These are phyloP conservation scores for Exophiala aquamarina DNA, from an alignment of 2,329 filamentous ascomycete genomes.

Conservation along the genomic window DNA sequence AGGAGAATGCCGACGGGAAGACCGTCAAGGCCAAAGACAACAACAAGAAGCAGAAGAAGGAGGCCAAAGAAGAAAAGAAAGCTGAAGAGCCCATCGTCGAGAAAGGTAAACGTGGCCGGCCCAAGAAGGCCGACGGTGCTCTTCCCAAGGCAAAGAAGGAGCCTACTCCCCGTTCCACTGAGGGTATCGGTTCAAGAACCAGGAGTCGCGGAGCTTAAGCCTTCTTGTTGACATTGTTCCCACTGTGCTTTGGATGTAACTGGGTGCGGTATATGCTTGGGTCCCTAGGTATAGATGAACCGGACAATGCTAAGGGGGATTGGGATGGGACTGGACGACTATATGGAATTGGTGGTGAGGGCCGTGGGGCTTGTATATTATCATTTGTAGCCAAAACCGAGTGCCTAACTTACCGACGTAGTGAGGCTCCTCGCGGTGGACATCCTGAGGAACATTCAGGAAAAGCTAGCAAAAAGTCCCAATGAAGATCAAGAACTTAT, in stretches of 20 bases:
- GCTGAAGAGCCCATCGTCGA: conserved; percentile 10
- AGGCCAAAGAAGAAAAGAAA: conserved; percentile 15
- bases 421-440: too few relatives aligned
- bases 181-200: conserved; percentile 22
- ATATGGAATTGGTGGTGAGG: too few relatives aligned
- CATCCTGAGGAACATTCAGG: too few relatives aligned
- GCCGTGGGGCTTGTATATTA: too few relatives aligned
- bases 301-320: neutral
- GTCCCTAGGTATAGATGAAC: neutral
- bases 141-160: conserved; percentile 30
- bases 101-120: conserved; percentile 30
- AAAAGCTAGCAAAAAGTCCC: too few relatives aligned
- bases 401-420: too few relatives aligned
- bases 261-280: too few relatives aligned
- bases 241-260: too few relatives aligned
- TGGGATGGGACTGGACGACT: too few relatives aligned
- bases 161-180: conserved; percentile 16
- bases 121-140: conserved; percentile 40
- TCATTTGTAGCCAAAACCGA: too few relatives aligned
- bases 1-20: conserved; percentile 42
- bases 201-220: conserved; percentile 15
- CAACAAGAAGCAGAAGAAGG: conserved; percentile 24
- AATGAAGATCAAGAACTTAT: too few relatives aligned
- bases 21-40: conserved; percentile 32
- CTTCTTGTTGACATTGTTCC: too few relatives aligned